These are phyloP conservation scores for Talaromyces sp. DNA, from an alignment of 2,329 filamentous ascomycete species.

Conservation along the genomic window DNA sequence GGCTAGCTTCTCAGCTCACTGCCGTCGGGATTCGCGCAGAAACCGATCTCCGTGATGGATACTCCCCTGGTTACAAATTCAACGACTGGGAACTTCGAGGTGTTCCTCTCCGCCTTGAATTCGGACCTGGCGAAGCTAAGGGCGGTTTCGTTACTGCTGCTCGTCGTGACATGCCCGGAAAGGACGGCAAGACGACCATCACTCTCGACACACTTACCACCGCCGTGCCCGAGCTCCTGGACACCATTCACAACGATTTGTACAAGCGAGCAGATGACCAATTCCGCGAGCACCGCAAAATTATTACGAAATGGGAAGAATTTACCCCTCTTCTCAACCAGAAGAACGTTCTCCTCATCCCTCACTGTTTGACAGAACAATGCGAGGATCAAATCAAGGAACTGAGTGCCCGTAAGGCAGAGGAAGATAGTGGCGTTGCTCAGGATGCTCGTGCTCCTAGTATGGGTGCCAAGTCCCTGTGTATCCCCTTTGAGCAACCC, in stretches of 20 bases:
- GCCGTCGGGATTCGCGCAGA: slow-evolving; percentile 73
- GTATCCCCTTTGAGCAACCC: slow-evolving; percentile 83
- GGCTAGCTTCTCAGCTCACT: slow-evolving; percentile 65
- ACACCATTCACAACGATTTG: slow-evolving; percentile 84
- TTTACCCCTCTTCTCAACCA: slow-evolving; percentile 84
- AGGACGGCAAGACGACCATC: slow-evolving; percentile 72
- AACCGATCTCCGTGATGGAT: slow-evolving; percentile 80
- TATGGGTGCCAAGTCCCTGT: slow-evolving; percentile 73
- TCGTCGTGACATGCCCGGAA: slow-evolving; percentile 69
- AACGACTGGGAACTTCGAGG: slow-evolving; percentile 98
- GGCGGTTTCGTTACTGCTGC: slow-evolving; percentile 80
- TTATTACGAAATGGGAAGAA: slow-evolving; percentile 82
- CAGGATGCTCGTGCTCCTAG: slow-evolving; percentile 70
- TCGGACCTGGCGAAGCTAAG: slow-evolving; percentile 89
- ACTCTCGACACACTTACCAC: slow-evolving; percentile 68
- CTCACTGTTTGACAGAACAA: slow-evolving; percentile 75
- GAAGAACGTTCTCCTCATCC: slow-evolving; percentile 90
- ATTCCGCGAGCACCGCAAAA: slow-evolving; percentile 75
- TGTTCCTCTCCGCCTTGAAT: slow-evolving; percentile 88
- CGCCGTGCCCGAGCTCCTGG: slow-evolving; percentile 74
- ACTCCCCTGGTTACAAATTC: slow-evolving; percentile 95
- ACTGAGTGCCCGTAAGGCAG: slow-evolving; percentile 69
- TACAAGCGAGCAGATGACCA: slow-evolving; percentile 69
- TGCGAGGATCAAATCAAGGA: slow-evolving; percentile 97
- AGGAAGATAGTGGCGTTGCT: slow-evolving; percentile 59